These are phyloP conservation scores for Citrullus mucosospermus DNA, from an alignment of 306 rosid genomes.

Conservation along the genomic window DNA sequence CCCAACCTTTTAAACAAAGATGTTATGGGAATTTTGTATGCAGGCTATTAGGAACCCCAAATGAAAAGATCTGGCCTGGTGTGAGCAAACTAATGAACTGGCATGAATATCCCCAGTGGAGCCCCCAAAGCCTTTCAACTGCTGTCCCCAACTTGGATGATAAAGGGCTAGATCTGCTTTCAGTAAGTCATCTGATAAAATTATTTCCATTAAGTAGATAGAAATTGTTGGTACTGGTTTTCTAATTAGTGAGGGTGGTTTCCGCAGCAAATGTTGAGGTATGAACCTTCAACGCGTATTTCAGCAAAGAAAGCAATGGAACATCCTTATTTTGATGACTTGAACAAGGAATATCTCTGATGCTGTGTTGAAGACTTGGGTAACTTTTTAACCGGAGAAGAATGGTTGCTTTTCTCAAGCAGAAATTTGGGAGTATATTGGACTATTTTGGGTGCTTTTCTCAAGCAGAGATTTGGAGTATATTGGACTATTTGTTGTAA, in stretches of 20 bases:
- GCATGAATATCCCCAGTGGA: slow-evolving; percentile 98
- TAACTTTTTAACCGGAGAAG: background rate
- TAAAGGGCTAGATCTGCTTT: slow-evolving; percentile 50
- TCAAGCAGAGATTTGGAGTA: background rate
- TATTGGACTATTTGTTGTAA: background rate
- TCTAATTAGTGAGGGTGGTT: background rate
- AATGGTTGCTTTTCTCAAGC: slow-evolving; percentile 4
- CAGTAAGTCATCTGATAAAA: slow-evolving; percentile 20
- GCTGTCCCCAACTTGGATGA: slow-evolving; percentile 64
- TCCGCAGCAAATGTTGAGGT: slow-evolving; percentile 73
- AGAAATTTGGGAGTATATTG: background rate
- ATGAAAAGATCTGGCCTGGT: slow-evolving; percentile 87
- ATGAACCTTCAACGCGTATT: slow-evolving; percentile 57
- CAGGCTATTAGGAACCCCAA: slow-evolving; percentile 88
- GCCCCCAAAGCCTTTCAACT: slow-evolving; percentile 42
- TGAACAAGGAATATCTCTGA: slow-evolving; percentile 40
- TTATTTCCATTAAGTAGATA: background rate
- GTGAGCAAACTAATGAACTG: slow-evolving; percentile 83
- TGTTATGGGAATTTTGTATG: slow-evolving; percentile 3
- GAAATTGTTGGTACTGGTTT: background rate
- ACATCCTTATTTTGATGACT: slow-evolving; percentile 61
- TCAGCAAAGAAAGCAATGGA: slow-evolving; percentile 97
- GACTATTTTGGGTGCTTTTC: background rate
- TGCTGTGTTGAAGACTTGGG: background rate
- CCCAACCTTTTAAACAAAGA: background rate